Evolutionary conservation across 2,329 filamentous ascomycete species (phyloP), one percentile per base, ranked within the genome.

Genomic region (Colletotrichum scovillei): DNA sequence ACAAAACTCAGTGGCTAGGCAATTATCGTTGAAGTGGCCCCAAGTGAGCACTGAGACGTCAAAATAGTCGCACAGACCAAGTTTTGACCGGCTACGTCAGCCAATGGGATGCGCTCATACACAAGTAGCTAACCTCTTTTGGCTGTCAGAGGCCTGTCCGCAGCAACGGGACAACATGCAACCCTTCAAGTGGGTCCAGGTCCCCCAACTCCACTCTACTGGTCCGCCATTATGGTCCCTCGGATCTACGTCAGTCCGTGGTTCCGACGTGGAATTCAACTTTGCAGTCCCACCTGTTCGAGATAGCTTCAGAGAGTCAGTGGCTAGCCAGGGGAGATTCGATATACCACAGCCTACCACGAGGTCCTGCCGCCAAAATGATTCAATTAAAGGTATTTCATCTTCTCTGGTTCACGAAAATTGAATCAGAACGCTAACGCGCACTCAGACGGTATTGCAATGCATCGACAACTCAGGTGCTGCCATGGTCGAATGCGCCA

Each of bases 381-480:
- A 97, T 97, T 85, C 95, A 97, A 90, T 86, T 97, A 89, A 96
- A 96, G 92, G 94, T 92, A 77, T 52, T 72, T 26, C 73, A 49
- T 5, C n/a, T 0, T 32, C 30, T 32, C 9, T 32, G 30, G 11
- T 4, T 3, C 1, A 9, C 8, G 30, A 9, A 11, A 2, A 32
- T 32, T 3, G 9, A 16, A 24, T 2, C 16, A 3, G 9, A 3
- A 19, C n/a, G n/a, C 62, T 58, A 14, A 67, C 38, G 0, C 11
- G 14, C 38, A 8, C 0, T 6, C 78, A 98, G 97, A 94, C 95
- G 82, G 95, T 99, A 91, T 91, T 99, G 80, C 98, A 97, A 86
- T 98, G 97, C 92, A 98, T 99, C 91, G 97, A 99, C 92, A 99
- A 98, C 88, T 98, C 97, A 77, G 97, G 97, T 82, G 97, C 97